phyloP scores from a whole-genome alignment of 2,329 filamentous ascomycete genomes.

The Aspergillus felis region DNA sequence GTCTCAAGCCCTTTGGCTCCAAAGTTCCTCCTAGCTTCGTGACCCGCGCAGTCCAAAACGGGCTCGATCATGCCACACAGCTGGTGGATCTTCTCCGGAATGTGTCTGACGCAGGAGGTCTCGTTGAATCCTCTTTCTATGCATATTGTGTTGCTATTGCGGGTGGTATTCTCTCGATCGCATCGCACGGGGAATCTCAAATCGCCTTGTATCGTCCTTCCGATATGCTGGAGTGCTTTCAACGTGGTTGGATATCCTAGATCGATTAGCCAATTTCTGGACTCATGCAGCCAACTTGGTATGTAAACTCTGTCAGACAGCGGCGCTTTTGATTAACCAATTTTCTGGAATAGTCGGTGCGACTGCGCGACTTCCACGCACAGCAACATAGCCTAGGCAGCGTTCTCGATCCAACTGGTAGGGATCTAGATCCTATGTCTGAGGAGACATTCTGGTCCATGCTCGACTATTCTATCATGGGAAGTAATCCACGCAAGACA shows the following conservation, averaged over 20 bases:
- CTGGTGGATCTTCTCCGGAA: conserved; percentile 24
- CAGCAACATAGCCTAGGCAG: conserved; percentile 12
- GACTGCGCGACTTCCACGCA: conserved; percentile 20
- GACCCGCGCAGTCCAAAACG: conserved; percentile 20
- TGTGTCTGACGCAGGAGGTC: conserved; percentile 15
- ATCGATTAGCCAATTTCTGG: conserved; percentile 15
- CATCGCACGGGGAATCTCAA: conserved; percentile 11
- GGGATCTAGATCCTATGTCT: conserved; percentile 14
- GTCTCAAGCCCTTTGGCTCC: conserved; percentile 19
- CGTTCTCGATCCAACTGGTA: conserved; percentile 14
- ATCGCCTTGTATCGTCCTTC: conserved; percentile 1
- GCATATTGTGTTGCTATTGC: conserved; percentile 32
- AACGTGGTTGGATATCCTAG: conserved; percentile 15
- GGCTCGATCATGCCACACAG: conserved; percentile 26
- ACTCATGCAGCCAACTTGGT: conserved; percentile 22
- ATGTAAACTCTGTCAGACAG: background rate
- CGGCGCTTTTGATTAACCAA: background rate
- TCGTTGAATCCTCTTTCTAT: conserved; percentile 28
- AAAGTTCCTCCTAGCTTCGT: conserved; percentile 31
- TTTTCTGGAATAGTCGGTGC: conserved; percentile 7
- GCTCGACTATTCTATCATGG: conserved; percentile 20
- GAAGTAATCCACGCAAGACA: conserved; percentile 6
- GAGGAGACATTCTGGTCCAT: conserved; percentile 18
- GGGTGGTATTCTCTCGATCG: conserved; percentile 16
- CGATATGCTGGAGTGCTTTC: conserved; percentile 11